Evolutionary conservation across 768 basidiomycete species (phyloP).

Genomic region (Calvatia gigantea): DNA sequence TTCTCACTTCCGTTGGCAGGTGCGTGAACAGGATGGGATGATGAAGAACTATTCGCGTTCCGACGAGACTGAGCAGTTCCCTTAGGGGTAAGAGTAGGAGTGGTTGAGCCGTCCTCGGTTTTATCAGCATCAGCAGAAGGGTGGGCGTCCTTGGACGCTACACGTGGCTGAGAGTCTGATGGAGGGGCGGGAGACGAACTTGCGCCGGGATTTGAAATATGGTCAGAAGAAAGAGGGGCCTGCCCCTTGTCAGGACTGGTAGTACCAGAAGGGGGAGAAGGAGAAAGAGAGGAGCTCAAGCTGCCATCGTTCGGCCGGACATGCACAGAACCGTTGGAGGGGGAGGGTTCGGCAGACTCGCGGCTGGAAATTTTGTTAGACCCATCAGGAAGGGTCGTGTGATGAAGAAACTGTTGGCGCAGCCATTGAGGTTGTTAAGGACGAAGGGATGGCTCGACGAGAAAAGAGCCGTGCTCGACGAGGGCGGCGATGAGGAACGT

Average conservation of each 20-base stretch:
- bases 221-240: background rate
- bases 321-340: constrained; percentile 9
- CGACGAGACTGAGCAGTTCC: background rate
- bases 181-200: constrained; percentile 2
- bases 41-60: constrained; percentile 14
- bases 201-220: constrained; percentile 8
- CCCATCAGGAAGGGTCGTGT: background rate
- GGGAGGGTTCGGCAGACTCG: background rate
- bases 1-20: constrained; percentile 17
- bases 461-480: constrained; percentile 9
- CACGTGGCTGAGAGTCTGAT: constrained; percentile 19
- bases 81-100: constrained; percentile 18
- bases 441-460: constrained; percentile 8
- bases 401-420: background rate
- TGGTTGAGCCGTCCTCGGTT: constrained; percentile 24
- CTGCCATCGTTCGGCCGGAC: constrained; percentile 5
- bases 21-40: constrained; percentile 14
- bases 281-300: background rate
- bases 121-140: constrained; percentile 20
- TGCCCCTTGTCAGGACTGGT: constrained; percentile 11
- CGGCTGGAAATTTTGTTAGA: background rate
- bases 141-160: constrained; percentile 18
- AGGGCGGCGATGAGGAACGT: constrained; percentile 11
- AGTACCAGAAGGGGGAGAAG: background rate
- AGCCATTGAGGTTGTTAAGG: constrained; percentile 3